Base-by-base conservation (phyloP, 345 rosid species). In the Moricandia arvensis region DNA sequence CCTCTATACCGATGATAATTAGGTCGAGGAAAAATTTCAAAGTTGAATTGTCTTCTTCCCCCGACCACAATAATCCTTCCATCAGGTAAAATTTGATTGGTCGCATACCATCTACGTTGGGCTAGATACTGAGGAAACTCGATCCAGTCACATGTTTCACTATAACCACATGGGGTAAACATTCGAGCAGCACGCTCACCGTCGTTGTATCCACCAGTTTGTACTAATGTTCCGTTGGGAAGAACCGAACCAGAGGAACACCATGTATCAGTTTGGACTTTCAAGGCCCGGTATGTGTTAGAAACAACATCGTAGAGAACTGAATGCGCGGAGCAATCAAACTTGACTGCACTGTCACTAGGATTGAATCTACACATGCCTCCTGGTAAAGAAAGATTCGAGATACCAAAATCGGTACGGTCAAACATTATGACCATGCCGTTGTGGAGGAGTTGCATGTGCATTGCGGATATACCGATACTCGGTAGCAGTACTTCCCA, bases 391-490 rank as follows among this genome's bases (percentile, higher is more conserved):
- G 91, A 83, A 35, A 90, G 21, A 72, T 93, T 93, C 26, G 96
- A 90, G 18, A 57, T 80, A 68, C 98, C 98, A 60, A 81, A 78
- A 65, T 90, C 91, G 17, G 93, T 90, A 34, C 98, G 93, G 76
- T 93, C 98, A 54, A 93, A 93, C 74, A 93, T 82, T 75, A 93
- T 70, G 41, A 90, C 88, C 75, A 76, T 86, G 81, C 82, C 79
- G 79, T 87, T 83, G 16, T 77, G 83, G 69, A 93, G 91, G 27
- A 90, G 75, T 61, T 93, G 96, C 86, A 89, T 88, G 87, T 93
- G 96, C 98, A 93, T 89, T 69, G 96, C 91, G 17, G 98, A 93
- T 75, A 90, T 60, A 75, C 98, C 98, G 49, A 88, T 78, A 86
- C 86, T 90, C 47, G 82, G 69, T 47, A 74, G 81, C 66, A 76